Base-by-base conservation (phyloP, 768 basidiomycete genomes). In the Pleurotus tuber-regium region DNA sequence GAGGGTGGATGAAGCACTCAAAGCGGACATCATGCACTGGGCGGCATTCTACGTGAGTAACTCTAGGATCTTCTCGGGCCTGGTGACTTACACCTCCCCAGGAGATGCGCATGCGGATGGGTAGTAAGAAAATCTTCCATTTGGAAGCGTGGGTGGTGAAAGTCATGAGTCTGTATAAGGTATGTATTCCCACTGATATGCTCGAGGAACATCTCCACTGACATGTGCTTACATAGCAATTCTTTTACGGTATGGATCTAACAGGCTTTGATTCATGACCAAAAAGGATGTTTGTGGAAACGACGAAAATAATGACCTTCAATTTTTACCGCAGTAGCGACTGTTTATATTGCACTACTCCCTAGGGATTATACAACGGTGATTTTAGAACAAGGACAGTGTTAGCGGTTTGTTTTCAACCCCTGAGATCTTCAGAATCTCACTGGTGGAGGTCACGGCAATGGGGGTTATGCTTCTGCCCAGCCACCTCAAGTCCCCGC, bases 91-190 rank as follows among this genome's bases (percentile, higher is more conserved):
- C 31, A 46, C 29, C 10, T 51, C 28, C 55, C 23, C 59, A 97
- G 92, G 95, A 99, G 72, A 80, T 89, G 30, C 86, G 97, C n/a
- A 91, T 98, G 90, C 83, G 92, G n/a, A 75, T 86, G 50, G 96
- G 96, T 4, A 79, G 64, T 54, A 77, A 77, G 82, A 82, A 98
- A 69, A 98, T 99, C 46, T 98, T 87, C 68, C 96, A 99, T 63
- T 79, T 99, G 36, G 96, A 99, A 62, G 95, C 96, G 14, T 98
- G 92, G 88, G 91, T 95, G 2, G 89, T 97, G 26, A 97, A 98
- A 64, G 82, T 94, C 35, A 98, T 98, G 96, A 89, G 82, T 61
- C 55, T 93, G 52, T 87, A 91, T 60, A 94, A 94, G 75, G 90
- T 89, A 50, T 29, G 67, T 52, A 23, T 16, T 52, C 16, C 39